Evolutionary conservation across 257 asterid genomes (phyloP).

Genomic region (Solanum clarkiae): DNA sequence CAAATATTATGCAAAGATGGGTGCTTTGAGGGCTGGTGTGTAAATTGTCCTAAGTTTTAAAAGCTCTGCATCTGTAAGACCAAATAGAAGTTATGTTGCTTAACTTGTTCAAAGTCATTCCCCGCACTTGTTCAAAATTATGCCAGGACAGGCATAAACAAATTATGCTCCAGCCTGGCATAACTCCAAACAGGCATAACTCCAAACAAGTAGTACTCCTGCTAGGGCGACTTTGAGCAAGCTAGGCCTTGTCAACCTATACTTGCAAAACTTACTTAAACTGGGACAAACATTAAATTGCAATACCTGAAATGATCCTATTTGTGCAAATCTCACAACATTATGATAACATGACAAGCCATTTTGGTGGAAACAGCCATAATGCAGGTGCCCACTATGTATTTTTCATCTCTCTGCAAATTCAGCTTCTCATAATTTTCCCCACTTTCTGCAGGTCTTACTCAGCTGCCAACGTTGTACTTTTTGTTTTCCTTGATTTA

Average conservation of each 20-base stretch:
- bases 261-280: not conserved
- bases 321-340: not conserved
- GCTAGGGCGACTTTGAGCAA: not conserved
- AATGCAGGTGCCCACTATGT: not conserved
- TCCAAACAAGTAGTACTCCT: not conserved
- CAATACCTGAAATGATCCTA: not conserved
- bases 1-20: not conserved
- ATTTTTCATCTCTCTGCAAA: not conserved
- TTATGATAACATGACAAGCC: not conserved
- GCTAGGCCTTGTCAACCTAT: not conserved
- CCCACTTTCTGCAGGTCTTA: slow-evolving; percentile 36
- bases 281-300: not conserved
- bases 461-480: slow-evolving; percentile 71
- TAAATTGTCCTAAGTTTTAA: not conserved
- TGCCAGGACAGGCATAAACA: not conserved
- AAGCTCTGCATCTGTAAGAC: not conserved
- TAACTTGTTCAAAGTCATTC: not conserved
- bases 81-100: not conserved
- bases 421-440: not conserved
- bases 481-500: slow-evolving; percentile 48
- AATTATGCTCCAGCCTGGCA: not conserved
- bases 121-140: not conserved
- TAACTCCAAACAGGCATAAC: not conserved
- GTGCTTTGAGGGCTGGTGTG: not conserved
- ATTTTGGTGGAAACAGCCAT: not conserved